Base-by-base conservation (phyloP, 1,284 basidiomycete species). In the Puccinia triticina region DNA sequence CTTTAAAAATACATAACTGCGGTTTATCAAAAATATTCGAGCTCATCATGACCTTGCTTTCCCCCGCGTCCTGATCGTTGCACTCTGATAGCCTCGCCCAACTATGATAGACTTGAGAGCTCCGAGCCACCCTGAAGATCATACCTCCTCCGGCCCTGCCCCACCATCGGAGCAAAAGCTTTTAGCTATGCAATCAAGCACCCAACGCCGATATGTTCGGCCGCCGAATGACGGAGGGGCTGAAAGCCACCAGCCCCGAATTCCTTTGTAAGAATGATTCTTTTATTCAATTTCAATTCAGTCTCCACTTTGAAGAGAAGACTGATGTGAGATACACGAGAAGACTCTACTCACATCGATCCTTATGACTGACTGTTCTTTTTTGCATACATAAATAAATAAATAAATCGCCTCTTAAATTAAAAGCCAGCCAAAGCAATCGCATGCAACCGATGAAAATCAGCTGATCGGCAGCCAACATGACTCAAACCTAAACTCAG, bases 391-490 rank as follows among this genome's bases (percentile, higher is more conserved):
- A 29, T 61, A 14, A 4, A 18, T 12, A 40, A 4, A 18, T 12
- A 40, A 32, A 66, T 40, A 0, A 37, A 66, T 29, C 69, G 32
- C 46, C n/a, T 50, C 69, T 48, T 72, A 34, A 48, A 72, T 72
- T 72, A 48, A 69, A 72, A 72, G 69, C 69, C 69, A 72, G 29
- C 69, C 46, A 4, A 72, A 66, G 16, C 64, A 23, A 43, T 43
- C 64, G 64, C 64, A 72, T 72, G 69, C 69, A 72, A 72, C 29
- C 69, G 29, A 34, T 53, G 69, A 72, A 72, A 53, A 72, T 72
- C 69, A 34, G 14, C 46, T 43, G 69, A 72, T 72, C 29, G 16
- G 46, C 48, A 72, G 46, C 46, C 26, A 53, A 2, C 46, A 50
- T 72, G 48, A 53, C 29, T 50, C 69, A 48, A 72, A 72, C 46